Conservation (phyloP, 2,329 filamentous ascomycete genomes). For the Pseudopyrenochaeta lycopersici region DNA sequence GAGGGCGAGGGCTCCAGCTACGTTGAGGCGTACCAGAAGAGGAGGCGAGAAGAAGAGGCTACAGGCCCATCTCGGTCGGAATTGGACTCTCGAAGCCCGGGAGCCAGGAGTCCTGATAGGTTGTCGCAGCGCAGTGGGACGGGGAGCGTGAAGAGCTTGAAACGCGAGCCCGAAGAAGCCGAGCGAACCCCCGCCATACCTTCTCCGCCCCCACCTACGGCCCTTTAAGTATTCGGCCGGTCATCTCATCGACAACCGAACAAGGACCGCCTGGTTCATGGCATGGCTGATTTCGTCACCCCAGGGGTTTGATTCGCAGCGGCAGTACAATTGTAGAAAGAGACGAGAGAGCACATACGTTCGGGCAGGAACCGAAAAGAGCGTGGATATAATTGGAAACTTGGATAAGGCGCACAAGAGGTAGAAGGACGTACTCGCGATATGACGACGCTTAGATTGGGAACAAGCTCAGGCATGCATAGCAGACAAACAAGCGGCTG, state of each 20-base stretch:
- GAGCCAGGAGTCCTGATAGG: constrained; percentile 44
- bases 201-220: constrained; percentile 27
- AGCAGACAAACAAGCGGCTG: constrained; percentile 21
- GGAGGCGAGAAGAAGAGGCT: constrained; percentile 39
- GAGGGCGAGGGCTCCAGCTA: constrained; percentile 38
- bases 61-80: constrained; percentile 29
- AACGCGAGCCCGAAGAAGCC: constrained; percentile 41
- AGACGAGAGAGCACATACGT: constrained; percentile 6
- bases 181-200: constrained; percentile 30
- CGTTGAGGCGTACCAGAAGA: constrained; percentile 42
- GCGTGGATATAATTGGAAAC: constrained; percentile 19
- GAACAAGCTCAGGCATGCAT: constrained; percentile 21
- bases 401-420: constrained; percentile 15
- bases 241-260: neutral
- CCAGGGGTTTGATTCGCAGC: neutral
- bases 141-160: constrained; percentile 46
- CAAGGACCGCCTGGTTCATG: constrained; percentile 2
- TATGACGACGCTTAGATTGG: constrained; percentile 14
- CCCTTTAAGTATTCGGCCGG: constrained; percentile 6
- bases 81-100: constrained; percentile 36
- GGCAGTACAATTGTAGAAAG: constrained; percentile 5
- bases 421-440: constrained; percentile 3
- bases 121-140: constrained; percentile 45
- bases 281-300: constrained; percentile 11
- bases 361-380: constrained; percentile 44